Evolutionary conservation across 352 stramenopile genomes (phyloP), one percentile per base, ranked within the genome.

Genomic region (Elongisporangium prolatum): DNA sequence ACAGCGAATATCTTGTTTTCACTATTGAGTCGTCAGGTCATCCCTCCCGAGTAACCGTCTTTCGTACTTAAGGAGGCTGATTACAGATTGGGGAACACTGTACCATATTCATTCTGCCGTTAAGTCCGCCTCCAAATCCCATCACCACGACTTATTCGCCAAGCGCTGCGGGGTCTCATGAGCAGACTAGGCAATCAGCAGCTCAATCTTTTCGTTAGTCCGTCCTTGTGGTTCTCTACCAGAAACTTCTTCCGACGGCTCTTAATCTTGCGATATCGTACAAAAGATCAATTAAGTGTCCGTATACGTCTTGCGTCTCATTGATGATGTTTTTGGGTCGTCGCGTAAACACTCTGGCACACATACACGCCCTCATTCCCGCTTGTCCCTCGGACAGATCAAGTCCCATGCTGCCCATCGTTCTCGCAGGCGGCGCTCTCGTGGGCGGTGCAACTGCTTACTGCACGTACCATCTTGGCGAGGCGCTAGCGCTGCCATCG

Each of bases 381-480:
- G 54, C 54, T 25, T 52, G 59, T 25, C 52, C 22, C 38, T 21
- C n/a, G 16, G 49, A 47, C 50, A 60, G 40, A 16, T n/a, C 5
- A 20, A 48, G n/a, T 3, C 89, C 88, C 77, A 76, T 91, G 50
- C 74, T 91, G 8, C 82, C 82, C 21, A 65, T 89, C 52, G 78
- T 89, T 54, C 79, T 91, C 68, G 69, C 77, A 16, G 75, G 77
- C 24, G 82, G 71, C 8, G 48, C 76, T 3, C 69, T 80, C 34
- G 48, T 69, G 14, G 77, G 79, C 16, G 67, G 67, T 25, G 64
- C 72, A 13, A 85, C 75, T 16, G 76, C 63, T 37, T 91, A 91
- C 63, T 61, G 69, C 48, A 89, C 89, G 80, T 91, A 87, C 66
- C 77, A 88, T 51, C 40, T 62, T 20, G 82, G 82, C n/a, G 74